A percentile compares a stretch with the other conserved stretches of the same genome.
Conservation (phyloP, 1,139 yeast species). For the Yamadazyma dushanensis region DNA sequence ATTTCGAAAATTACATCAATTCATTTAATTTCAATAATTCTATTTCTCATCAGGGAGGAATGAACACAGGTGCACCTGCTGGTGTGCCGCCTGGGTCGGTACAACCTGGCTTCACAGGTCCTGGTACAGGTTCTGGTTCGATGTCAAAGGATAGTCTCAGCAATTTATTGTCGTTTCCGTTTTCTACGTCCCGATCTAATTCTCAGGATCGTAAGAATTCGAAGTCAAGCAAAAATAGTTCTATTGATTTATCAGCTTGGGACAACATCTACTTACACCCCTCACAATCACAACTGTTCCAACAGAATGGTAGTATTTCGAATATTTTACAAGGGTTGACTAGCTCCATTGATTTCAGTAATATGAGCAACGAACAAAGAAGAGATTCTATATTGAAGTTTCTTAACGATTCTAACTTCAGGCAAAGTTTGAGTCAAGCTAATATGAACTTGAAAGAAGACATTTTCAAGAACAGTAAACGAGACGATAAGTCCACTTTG, state of each 20-base stretch:
- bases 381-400: slow-evolving; percentile 43
- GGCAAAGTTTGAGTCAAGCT: slow-evolving; percentile 16
- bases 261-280: slow-evolving; percentile 11
- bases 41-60: slow-evolving; percentile 1
- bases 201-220: slow-evolving; percentile 16
- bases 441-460: slow-evolving; percentile 34
- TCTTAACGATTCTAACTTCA: slow-evolving; percentile 29
- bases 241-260: slow-evolving; percentile 24
- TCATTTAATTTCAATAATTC: slow-evolving; percentile 6
- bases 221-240: slow-evolving; percentile 24
- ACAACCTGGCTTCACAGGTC: background rate
- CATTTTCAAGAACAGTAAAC: slow-evolving; percentile 28
- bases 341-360: slow-evolving; percentile 40
- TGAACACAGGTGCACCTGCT: background rate
- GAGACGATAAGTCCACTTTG: slow-evolving; percentile 3
- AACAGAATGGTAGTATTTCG: slow-evolving; percentile 28
- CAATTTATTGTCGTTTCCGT: slow-evolving; percentile 25
- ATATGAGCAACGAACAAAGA: slow-evolving; percentile 45
- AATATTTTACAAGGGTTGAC: slow-evolving; percentile 38
- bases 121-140: slow-evolving; percentile 1
- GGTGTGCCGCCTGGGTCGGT: background rate
- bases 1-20: slow-evolving; percentile 36
- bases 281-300: slow-evolving; percentile 4
- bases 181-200: slow-evolving; percentile 13
- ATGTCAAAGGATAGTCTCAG: slow-evolving; percentile 39